These are phyloP conservation scores for Debaryomyces sp. DNA, from an alignment of 1,139 yeast genomes.

Conservation along the genomic window DNA sequence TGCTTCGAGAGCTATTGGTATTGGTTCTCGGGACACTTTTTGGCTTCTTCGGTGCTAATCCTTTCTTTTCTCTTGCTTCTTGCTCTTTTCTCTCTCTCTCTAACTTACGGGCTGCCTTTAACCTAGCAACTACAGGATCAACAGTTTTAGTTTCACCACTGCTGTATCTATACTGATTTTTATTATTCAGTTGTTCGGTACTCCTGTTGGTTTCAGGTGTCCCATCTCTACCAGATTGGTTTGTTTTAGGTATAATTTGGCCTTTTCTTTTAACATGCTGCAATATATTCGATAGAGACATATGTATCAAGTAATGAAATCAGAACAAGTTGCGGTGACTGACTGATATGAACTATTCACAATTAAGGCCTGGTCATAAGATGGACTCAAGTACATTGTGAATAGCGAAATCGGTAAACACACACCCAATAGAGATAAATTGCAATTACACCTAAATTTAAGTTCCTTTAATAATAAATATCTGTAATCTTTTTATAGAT, in stretches of 20 bases:
- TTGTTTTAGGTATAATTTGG: constrained; percentile 16
- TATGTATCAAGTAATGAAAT: constrained; percentile 5
- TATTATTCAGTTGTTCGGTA: background rate
- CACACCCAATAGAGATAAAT: background rate
- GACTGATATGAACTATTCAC: background rate
- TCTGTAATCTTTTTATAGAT: background rate
- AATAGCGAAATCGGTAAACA: background rate
- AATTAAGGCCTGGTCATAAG: background rate
- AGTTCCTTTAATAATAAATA: background rate
- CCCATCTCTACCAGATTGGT: background rate
- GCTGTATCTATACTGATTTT: background rate
- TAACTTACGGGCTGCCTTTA: constrained; percentile 64
- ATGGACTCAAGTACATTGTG: background rate
- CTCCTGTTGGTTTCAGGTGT: background rate
- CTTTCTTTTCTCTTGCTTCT: constrained; percentile 35
- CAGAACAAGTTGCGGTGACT: background rate
- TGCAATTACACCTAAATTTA: background rate
- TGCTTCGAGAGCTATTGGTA: background rate
- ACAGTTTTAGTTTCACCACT: constrained; percentile 20
- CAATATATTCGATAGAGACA: constrained; percentile 28
- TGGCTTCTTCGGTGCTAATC: constrained; percentile 27
- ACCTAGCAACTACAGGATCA: constrained; percentile 60
- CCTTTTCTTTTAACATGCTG: constrained; percentile 38
- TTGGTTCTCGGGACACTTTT: constrained; percentile 1
- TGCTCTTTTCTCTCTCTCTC: constrained; percentile 52